Evolutionary conservation across 2,329 filamentous ascomycete genomes (phyloP), one percentile per base, ranked within the genome.

Genomic region (Nemania sp.): DNA sequence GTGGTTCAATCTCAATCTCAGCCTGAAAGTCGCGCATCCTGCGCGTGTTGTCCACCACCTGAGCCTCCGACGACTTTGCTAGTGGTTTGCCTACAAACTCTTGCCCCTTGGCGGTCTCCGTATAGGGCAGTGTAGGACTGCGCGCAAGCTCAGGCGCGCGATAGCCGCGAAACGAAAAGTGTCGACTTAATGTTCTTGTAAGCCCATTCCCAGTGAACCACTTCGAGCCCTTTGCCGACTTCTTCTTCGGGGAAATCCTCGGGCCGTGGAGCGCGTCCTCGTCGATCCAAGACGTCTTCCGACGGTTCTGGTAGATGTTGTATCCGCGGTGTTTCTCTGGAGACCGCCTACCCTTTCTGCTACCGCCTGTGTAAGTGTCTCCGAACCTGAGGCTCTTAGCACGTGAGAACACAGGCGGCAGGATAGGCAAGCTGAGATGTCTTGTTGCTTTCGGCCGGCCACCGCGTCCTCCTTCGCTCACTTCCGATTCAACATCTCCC

Each of bases 211-310:
- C 62, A 1, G 38, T 45, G 3, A 71, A 49, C 75, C 73, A 75
- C 55, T 68, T 72, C 35, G 69, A 53, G 38, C 64, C 73, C 7
- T 66, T 70, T 43, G 59, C 66, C 45, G 45, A 43, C 45, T 67
- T 63, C 52, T 72, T 73, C 52, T 55, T 58, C 20, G 74, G 72
- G 66, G 76, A 79, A 56, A 84, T 74, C 70, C 77, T 79, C 10
- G 84, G 84, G 4, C 84, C 84, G 66, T 86, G 84, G n/a, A 85
- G 77, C 62, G 80, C 81, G 57, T 87, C 84, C 70, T 85, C 85
- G 64, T 86, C 84, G 29, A 85, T 82, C 84, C 84, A 87, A 20
- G 80, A 81, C 10, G 69, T 75, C 73, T 72, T 79, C 60, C 72
- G 75, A 18, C 75, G 69, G 32, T 74, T 69, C 43, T 77, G 71